phyloP scores from a whole-genome alignment of 805 yeast species.

The Ogataea chonburiensis region DNA sequence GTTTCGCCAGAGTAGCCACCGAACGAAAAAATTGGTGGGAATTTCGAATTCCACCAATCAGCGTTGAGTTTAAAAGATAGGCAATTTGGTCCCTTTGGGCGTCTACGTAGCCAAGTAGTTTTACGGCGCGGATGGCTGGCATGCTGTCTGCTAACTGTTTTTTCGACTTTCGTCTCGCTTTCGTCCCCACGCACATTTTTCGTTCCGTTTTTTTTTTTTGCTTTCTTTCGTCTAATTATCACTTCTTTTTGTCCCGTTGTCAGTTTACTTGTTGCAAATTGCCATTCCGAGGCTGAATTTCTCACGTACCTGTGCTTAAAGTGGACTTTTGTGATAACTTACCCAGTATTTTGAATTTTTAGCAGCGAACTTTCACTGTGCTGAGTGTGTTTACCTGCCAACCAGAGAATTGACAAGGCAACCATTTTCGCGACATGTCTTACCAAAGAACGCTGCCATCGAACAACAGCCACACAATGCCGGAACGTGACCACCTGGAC shows the following conservation, averaged over 20 bases:
- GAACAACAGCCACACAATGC: slow-evolving; percentile 24
- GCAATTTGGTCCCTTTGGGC: no score
- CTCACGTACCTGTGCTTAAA: background rate
- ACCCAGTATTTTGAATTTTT: background rate
- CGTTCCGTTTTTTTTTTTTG: slow-evolving; percentile 13
- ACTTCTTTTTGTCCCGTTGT: slow-evolving; percentile 5
- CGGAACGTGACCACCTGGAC: slow-evolving; percentile 37
- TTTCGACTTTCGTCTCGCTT: slow-evolving; percentile 13
- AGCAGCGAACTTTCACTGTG: slow-evolving; percentile 1
- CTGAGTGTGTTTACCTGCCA: slow-evolving; percentile 3
- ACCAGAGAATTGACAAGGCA: slow-evolving; percentile 7
- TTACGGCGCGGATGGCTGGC: no score
- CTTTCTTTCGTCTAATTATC: slow-evolving; percentile 13
- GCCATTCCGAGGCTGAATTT: slow-evolving; percentile 4
- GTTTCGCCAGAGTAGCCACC: slow-evolving; percentile 6
- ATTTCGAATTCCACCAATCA: slow-evolving; percentile 8
- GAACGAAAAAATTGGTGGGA: slow-evolving; percentile 2
- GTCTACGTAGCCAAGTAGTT: no score
- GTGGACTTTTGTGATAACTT: slow-evolving; percentile 1
- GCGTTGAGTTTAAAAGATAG: background rate
- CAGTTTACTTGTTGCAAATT: slow-evolving; percentile 6
- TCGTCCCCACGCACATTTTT: slow-evolving; percentile 13
- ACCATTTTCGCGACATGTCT: slow-evolving; percentile 22
- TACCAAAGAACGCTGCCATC: slow-evolving; percentile 29
- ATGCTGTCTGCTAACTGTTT: no score